Evolutionary conservation across 2,329 filamentous ascomycete genomes (phyloP), one percentile per base, ranked within the genome.

Genomic region (Penicillium paneum): DNA sequence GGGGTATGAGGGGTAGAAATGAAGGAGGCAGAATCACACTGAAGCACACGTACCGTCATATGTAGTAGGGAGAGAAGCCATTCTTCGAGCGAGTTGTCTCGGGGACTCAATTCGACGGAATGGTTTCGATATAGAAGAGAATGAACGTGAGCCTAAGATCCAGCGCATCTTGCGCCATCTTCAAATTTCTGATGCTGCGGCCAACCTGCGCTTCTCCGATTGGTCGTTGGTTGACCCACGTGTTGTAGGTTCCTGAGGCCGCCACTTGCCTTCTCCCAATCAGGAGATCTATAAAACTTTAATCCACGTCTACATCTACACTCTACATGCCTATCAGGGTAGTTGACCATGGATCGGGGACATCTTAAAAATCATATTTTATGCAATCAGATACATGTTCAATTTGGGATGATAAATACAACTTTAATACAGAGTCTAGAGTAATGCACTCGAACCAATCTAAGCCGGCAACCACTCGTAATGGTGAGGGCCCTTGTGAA

Each of bases 401-500:
- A 53, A 49, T 41, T 40, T 50, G 21, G 17, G 11, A 29, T 21
- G 7, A 3, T 40, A 41, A 11, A 32, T 47, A 47, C 10, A 29
- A 31, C 11, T 10, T 45, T 11, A 8, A 8, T 40, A 40, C 19
- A 45, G 8, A 32, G 10, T 15, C 28, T 6, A 7, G 12, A 15
- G 29, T 24, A 11, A 45, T n/a, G 6, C 13, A 24, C 13, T 34
- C 28, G 13, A 11, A n/a, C 13, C 7, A 7, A 32, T 45, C 44
- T 56, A 71, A 12, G 78, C 78, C 5, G 73, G 73, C 54, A 74
- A 73, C 84, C 85, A 88, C 68, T 88, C 84, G 64, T 81, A 86
- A 64, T 86, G 84, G 68, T 85, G 78, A 61, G 80, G 78, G 2
- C 84, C 84, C 59, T 81, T 84, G 57, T 72, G 73, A 2, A 82